Percentiles rank a stretch among this genome's conserved stretches.
Conservation (phyloP, 1,284 basidiomycete species). For the Ustilago loliicola region DNA sequence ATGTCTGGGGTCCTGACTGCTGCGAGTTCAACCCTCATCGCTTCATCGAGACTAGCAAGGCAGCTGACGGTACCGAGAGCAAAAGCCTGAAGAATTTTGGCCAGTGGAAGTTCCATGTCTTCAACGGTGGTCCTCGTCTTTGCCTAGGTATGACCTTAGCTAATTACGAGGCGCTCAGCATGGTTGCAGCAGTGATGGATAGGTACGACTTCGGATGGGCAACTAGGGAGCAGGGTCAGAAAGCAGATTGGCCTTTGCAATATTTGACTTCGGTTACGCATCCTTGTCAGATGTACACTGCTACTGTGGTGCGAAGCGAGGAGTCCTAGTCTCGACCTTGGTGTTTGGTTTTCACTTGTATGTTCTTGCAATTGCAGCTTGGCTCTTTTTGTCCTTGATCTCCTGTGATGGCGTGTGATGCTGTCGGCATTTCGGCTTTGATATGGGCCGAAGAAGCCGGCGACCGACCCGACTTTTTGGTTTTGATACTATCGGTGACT, state of each 20-base stretch:
- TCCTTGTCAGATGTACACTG: slow-evolving; percentile 53
- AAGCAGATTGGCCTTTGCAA: slow-evolving; percentile 51
- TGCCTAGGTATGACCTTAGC: slow-evolving; percentile 63
- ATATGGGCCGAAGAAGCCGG: not conserved
- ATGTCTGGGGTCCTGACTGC: slow-evolving; percentile 60
- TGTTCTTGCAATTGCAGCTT: not conserved
- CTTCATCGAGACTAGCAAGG: slow-evolving; percentile 48
- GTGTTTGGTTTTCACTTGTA: not conserved
- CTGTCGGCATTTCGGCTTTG: not conserved
- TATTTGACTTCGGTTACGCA: slow-evolving; percentile 58
- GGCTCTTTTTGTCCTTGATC: not conserved
- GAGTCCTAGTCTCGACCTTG: slow-evolving; percentile 3
- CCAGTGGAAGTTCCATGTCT: slow-evolving; percentile 63
- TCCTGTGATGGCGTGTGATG: not conserved
- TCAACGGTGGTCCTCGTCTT: slow-evolving; percentile 62
- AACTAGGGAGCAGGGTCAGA: slow-evolving; percentile 53
- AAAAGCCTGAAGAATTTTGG: slow-evolving; percentile 39
- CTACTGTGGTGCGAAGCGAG: slow-evolving; percentile 41
- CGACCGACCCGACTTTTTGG: not conserved
- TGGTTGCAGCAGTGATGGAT: slow-evolving; percentile 36
- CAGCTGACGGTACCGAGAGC: slow-evolving; percentile 32
- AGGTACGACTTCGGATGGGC: slow-evolving; percentile 59
- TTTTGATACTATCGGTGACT: not conserved
- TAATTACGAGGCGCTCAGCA: slow-evolving; percentile 56
- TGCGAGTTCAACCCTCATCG: slow-evolving; percentile 56